These are phyloP conservation scores for Thinopyrum elongatum DNA, from an alignment of 176 grass and related monocot genomes.

Conservation along the genomic window DNA sequence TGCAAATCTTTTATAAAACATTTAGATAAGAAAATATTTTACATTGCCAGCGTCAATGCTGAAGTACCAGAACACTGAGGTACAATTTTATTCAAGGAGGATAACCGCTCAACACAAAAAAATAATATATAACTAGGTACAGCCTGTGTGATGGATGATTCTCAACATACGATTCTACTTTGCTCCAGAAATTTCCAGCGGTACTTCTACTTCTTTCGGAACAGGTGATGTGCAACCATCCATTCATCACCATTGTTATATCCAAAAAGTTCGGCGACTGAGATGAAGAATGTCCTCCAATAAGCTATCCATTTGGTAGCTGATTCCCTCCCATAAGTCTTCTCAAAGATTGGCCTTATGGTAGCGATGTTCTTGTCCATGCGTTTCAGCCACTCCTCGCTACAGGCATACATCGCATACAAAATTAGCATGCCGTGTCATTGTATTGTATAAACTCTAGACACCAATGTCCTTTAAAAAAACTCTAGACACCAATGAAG, in stretches of 20 bases:
- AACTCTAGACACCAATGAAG: not conserved
- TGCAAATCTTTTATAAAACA: conserved; percentile 3
- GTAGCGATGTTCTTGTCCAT: conserved; percentile 66
- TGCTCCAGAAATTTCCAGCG: not conserved
- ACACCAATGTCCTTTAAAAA: not conserved
- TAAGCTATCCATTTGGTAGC: conserved; percentile 88
- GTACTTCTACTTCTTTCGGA: conserved; percentile 67
- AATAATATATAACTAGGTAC: not conserved
- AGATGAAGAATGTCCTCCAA: conserved; percentile 92
- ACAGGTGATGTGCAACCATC: conserved; percentile 84
- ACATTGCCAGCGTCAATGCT: not conserved
- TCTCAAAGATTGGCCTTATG: conserved; percentile 77
- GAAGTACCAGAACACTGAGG: not conserved
- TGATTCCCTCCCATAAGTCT: conserved; percentile 83
- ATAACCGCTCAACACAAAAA: not conserved
- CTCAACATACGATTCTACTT: not conserved
- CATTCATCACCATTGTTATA: conserved; percentile 97
- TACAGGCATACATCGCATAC: conserved; percentile 24
- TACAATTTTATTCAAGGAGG: not conserved
- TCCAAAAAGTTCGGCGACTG: conserved; percentile 83
- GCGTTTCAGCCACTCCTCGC: conserved; percentile 90
- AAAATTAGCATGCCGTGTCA: not conserved
- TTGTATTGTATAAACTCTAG: not conserved
- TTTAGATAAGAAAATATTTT: not conserved
- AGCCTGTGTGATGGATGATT: not conserved